A percentile compares a stretch with the other conserved stretches of the same genome.
Conservation (phyloP, 768 basidiomycete species). For the Hygrocybe punicea region DNA sequence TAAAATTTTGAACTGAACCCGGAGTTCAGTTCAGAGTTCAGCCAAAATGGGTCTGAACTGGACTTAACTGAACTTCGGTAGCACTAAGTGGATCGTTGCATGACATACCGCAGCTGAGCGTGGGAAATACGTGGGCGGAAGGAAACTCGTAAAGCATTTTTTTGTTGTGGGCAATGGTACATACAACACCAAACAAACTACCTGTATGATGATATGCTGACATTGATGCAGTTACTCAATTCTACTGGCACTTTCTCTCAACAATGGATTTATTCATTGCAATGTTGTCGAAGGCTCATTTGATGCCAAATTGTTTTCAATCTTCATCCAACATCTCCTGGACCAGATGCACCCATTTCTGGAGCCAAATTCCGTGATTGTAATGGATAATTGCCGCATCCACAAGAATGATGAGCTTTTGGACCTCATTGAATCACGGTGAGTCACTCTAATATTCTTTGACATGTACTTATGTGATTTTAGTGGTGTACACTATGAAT, state of each 20-base stretch:
- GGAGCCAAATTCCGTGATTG: slow-evolving; percentile 28
- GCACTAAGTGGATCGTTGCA: slow-evolving; percentile 13
- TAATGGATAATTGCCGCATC: slow-evolving; percentile 39
- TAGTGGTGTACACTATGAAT: no score
- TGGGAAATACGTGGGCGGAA: not conserved
- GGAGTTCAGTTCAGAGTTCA: no score
- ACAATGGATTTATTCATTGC: slow-evolving; percentile 3
- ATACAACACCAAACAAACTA: not conserved
- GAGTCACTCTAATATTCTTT: not conserved
- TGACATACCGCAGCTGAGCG: slow-evolving; percentile 6
- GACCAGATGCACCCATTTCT: no score
- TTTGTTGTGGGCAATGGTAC: not conserved
- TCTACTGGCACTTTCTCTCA: slow-evolving; percentile 3
- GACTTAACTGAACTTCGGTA: no score
- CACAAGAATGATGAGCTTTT: slow-evolving; percentile 18
- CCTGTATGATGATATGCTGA: no score
- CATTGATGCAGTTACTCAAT: not conserved
- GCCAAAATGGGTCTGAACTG: no score
- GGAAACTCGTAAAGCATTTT: slow-evolving; percentile 13
- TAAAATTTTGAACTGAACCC: no score
- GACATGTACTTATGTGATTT: slow-evolving; percentile 7
- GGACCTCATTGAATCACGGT: not conserved
- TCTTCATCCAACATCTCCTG: no score
- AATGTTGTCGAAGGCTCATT: slow-evolving; percentile 5
- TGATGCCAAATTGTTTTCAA: not conserved